Conservation (phyloP, 139 green algal genomes). For the Chlorella sp. region DNA sequence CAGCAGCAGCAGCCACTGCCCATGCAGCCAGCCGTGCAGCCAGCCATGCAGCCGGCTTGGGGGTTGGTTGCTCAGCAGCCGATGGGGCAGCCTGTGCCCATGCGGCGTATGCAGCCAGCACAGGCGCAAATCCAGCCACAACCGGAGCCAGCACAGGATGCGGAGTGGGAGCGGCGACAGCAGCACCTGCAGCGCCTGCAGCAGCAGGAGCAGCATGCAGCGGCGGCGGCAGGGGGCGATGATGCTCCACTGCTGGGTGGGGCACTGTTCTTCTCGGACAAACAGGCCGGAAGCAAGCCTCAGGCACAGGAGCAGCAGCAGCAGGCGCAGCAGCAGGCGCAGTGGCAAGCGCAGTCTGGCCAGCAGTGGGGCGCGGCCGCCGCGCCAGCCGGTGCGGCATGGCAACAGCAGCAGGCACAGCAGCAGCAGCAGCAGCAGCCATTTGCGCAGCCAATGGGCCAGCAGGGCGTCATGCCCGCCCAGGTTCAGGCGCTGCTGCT, state of each 20-base stretch:
- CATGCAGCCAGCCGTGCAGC: too few relatives aligned
- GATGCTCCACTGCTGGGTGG: neutral
- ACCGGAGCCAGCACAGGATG: too few relatives aligned
- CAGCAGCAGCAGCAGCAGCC: too few relatives aligned
- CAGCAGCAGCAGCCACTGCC: neutral
- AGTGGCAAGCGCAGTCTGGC: neutral
- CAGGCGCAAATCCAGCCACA: neutral
- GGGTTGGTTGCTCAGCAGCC: neutral
- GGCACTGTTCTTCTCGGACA: neutral
- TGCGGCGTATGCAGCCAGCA: neutral
- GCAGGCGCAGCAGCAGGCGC: neutral
- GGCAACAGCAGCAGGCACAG: too few relatives aligned
- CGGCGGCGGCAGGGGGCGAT: neutral
- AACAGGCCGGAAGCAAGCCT: neutral
- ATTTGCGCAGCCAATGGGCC: too few relatives aligned
- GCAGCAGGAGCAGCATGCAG: conserved; percentile 13
- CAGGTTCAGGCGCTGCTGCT: too few relatives aligned
- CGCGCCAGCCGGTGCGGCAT: too few relatives aligned
- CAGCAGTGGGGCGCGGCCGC: too few relatives aligned
- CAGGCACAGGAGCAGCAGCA: neutral
- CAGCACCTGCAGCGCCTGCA: conserved; percentile 17
- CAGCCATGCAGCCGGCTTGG: neutral
- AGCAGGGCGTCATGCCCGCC: too few relatives aligned
- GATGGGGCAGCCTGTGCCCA: neutral
- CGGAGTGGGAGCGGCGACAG: conserved; percentile 1